Evolutionary conservation across 2,329 filamentous ascomycete species (phyloP), one percentile per base, ranked within the genome.

Genomic region (Colletotrichum tofieldiae): DNA sequence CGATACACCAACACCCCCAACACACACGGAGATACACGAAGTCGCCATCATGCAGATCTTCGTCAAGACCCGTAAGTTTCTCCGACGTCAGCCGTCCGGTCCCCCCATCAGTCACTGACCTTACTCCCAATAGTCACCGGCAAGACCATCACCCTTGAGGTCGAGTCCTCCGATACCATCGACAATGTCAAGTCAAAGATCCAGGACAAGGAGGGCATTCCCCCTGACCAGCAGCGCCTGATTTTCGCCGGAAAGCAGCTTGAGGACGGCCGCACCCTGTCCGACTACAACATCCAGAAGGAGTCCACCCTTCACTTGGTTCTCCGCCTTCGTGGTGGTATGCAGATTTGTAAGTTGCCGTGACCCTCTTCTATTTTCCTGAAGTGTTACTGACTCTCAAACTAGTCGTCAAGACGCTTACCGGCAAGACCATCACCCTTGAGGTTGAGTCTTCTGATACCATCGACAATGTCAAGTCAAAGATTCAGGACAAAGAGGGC

Each of bases 401-500:
- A 9, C 20, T 83, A 82, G 62, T 94, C 79, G 93, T 94, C 80
- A 94, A 94, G 88, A 94, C 93, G 18, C 84, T 98, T 72, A 98
- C 95, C 82, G 95, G 95, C 78, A 98, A 98, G 89, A 98, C 95
- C 64, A 97, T 97, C 81, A 97, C 95, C 8, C 88, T 97, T 2
- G 94, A 97, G 85, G 94, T 97, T 1, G 94, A 97, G 83, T 95
- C 93, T 0, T 93, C 91, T 0, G 95, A 97, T 78, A 97, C 95
- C 51, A 97, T 97, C 84, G 95, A 98, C 87, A 98, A 98, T 74
- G 95, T 98, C 49, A 98, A 98, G 91, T 91, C 89, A 62, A 98
- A 98, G 90, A 98, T 98, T 54, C 95, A 98, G 84, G 95, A 98
- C 80, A 98, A 98, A 90, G 95, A 98, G 84, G 95, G 95, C 35